phyloP scores from a whole-genome alignment of 108 stramenopile species.

The Cyclotella cryptica region DNA sequence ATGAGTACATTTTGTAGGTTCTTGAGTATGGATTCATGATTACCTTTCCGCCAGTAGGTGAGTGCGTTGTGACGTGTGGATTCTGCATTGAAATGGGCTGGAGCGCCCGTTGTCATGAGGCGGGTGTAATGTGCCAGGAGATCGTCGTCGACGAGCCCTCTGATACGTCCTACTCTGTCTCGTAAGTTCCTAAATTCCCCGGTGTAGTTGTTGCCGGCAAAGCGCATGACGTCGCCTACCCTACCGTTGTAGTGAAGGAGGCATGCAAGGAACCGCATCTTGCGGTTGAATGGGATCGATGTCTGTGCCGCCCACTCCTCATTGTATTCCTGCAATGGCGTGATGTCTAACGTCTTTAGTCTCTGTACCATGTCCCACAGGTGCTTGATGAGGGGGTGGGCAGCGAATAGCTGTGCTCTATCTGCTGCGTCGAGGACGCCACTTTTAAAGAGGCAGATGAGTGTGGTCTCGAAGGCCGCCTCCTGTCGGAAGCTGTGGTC shows the following conservation, averaged over 20 bases:
- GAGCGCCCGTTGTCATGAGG: not conserved
- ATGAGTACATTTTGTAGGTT: not conserved
- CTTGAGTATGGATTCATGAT: not conserved
- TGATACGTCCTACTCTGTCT: not conserved
- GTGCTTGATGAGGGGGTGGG: too few species aligned
- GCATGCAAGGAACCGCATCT: not conserved
- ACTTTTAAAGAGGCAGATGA: too few species aligned
- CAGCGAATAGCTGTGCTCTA: too few species aligned
- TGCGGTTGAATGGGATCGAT: too few species aligned
- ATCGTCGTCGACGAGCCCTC: not conserved
- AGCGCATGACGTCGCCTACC: not conserved
- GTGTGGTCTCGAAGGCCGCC: too few species aligned
- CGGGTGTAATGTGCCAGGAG: not conserved
- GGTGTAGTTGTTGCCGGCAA: not conserved
- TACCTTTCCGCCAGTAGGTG: not conserved
- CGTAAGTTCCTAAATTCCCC: not conserved
- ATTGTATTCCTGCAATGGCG: too few species aligned
- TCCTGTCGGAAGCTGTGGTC: too few species aligned
- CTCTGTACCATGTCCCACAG: too few species aligned
- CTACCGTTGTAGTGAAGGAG: not conserved
- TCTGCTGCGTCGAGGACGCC: too few species aligned
- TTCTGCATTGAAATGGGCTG: not conserved
- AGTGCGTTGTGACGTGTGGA: not conserved
- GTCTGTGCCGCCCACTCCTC: too few species aligned
- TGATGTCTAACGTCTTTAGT: too few species aligned